Base-by-base conservation (phyloP, 176 grass and related monocot species). In the Phoenix roebelenii region DNA sequence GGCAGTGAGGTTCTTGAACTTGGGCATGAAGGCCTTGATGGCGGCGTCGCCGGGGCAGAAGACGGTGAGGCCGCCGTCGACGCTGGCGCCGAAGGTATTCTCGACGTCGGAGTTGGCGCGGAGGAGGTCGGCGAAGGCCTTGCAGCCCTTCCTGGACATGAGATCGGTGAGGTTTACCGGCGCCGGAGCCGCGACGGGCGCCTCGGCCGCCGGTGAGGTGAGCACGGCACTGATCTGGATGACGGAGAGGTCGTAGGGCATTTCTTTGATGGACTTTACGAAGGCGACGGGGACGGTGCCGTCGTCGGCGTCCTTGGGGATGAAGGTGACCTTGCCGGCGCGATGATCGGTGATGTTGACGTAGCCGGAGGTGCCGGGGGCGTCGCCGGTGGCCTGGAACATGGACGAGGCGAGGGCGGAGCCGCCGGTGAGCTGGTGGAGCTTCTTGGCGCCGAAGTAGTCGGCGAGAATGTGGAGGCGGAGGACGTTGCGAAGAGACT, bases 401-500 rank as follows among this genome's bases (percentile, higher is more conserved):
- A 98, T 32, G 49, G 93, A 76, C 63, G 87, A 85, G 20, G 82
- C 79, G 18, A 78, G 72, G 49, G 93, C 88, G 55, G 80, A 75
- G 16, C 73, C 82, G 22, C 75, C 68, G 3, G 87, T 68, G 22
- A 98, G 79, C 66, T 92, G 84, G 73, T 98, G 89, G 55, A 92
- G 87, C 88, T 98, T 98, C 78, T 92, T 92, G 22, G 74, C 76
- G 71, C 89, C 93, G 59, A 79, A 98, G 74, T 92, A 98, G 82
- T 98, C 93, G 70, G 84, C 85, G 35, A 98, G 74, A 78, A 98
- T 55, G 73, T 98, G 93, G 18, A 98, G 67, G 71, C 83, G 65
- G 53, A 98, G 76, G 58, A 98, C 81, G 71, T 92, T 88, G 0
- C 84, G 87, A 76, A 92, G 71, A 14, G 87, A 88, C 30, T 65